phyloP scores from a whole-genome alignment of 257 asterid genomes.

The Nicotiana sylvestris region DNA sequence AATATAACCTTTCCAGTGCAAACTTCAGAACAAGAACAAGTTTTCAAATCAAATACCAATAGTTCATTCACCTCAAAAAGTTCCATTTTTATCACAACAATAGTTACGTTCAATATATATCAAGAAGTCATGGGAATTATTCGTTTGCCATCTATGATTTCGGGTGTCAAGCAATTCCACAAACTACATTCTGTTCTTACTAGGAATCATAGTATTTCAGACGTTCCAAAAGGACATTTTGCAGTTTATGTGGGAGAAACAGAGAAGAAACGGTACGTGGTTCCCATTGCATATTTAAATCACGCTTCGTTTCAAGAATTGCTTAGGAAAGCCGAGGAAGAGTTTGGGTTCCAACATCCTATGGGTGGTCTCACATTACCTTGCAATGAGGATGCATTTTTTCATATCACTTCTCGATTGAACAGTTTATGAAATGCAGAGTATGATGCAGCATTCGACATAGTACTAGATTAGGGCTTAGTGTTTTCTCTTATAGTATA shows the following conservation, averaged over 20 bases:
- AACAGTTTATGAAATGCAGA: not conserved
- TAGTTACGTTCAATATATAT: not conserved
- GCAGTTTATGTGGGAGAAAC: slow-evolving; percentile 9
- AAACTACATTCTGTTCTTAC: slow-evolving; percentile 17
- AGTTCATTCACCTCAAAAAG: not conserved
- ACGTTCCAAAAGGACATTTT: slow-evolving; percentile 16
- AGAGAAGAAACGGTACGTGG: slow-evolving; percentile 12
- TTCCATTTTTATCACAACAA: not conserved
- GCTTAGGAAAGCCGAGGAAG: slow-evolving; percentile 10
- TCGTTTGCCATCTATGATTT: slow-evolving; percentile 22
- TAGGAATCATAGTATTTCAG: not conserved
- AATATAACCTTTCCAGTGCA: not conserved
- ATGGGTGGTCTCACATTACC: slow-evolving; percentile 18
- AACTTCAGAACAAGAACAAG: not conserved
- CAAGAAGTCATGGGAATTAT: slow-evolving; percentile 24
- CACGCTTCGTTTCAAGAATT: slow-evolving; percentile 7
- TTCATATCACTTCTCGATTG: slow-evolving; percentile 15
- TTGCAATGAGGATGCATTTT: slow-evolving; percentile 11
- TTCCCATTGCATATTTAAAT: slow-evolving; percentile 14
- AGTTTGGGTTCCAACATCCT: slow-evolving; percentile 18
- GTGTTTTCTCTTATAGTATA: not conserved
- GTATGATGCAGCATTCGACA: not conserved
- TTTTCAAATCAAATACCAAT: not conserved
- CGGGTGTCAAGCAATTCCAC: slow-evolving; percentile 23
- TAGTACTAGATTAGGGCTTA: not conserved